A percentile compares a stretch with the other conserved stretches of the same genome.
phyloP scores from a whole-genome alignment of 192 early-diverging fungal species.

The Coemansia sp. region DNA sequence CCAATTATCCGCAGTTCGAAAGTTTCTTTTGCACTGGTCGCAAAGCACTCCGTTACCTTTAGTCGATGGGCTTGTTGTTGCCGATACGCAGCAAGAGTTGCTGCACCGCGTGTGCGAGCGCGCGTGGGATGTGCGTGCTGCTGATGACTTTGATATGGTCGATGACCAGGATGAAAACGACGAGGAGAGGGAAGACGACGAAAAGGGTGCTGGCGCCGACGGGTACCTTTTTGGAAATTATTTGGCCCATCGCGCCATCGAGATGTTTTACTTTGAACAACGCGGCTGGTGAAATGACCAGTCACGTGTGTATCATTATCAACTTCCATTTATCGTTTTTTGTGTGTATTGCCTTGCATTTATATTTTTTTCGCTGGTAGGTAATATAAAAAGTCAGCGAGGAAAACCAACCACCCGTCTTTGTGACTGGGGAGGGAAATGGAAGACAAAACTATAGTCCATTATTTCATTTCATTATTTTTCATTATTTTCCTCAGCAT shows the following conservation, averaged over 20 bases:
- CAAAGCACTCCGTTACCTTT: constrained; percentile 35
- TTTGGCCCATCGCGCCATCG: constrained; percentile 50
- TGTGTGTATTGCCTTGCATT: not conserved
- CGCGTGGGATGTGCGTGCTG: not conserved
- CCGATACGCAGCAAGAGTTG: constrained; percentile 11
- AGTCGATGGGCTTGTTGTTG: constrained; percentile 38
- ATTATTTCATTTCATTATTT: too few relatives aligned
- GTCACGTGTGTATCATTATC: constrained; percentile 2
- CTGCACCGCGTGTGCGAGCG: not conserved
- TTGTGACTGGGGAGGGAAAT: not conserved
- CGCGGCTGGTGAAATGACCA: constrained; percentile 42
- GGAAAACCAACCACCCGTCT: not conserved
- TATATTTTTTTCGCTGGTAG: not conserved
- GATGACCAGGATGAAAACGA: not conserved
- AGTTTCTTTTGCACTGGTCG: constrained; percentile 38
- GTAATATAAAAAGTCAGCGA: not conserved
- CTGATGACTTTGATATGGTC: not conserved
- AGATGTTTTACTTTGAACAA: constrained; percentile 55
- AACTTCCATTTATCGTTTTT: not conserved
- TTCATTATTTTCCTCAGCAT: too few relatives aligned
- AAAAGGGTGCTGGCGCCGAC: not conserved
- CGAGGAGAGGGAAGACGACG: not conserved
- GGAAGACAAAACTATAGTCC: not conserved
- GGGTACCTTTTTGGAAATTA: constrained; percentile 39
- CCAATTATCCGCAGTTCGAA: constrained; percentile 32